These are phyloP conservation scores for Flaveria sonorensis DNA, from an alignment of 129 eudicot genomes.

Conservation along the genomic window DNA sequence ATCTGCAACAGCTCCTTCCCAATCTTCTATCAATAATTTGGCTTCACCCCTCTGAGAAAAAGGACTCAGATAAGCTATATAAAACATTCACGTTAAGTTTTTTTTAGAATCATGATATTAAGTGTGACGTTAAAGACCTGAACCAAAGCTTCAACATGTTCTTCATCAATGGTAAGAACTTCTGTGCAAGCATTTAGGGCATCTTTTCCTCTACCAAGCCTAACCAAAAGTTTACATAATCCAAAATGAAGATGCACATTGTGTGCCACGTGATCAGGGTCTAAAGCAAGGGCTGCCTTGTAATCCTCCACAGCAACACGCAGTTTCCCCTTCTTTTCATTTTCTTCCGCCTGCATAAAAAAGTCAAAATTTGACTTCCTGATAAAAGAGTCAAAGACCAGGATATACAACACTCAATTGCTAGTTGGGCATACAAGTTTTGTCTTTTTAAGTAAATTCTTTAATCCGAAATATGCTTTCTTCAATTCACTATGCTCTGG, in stretches of 20 bases:
- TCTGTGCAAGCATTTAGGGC: slow-evolving; percentile 78
- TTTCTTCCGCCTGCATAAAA: slow-evolving; percentile 79
- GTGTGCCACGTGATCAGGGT: slow-evolving; percentile 72
- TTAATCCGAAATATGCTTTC: slow-evolving; percentile 86
- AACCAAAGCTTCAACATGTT: slow-evolving; percentile 81
- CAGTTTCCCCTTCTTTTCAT: slow-evolving; percentile 77
- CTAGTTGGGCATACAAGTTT: slow-evolving; percentile 51
- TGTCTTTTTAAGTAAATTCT: slow-evolving; percentile 81
- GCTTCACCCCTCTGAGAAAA: slow-evolving; percentile 87
- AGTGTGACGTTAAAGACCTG: slow-evolving; percentile 52
- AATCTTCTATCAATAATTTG: slow-evolving; percentile 79
- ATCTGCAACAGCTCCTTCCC: slow-evolving; percentile 97
- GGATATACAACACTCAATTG: not conserved
- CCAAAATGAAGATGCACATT: slow-evolving; percentile 87
- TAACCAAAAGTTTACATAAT: slow-evolving; percentile 82
- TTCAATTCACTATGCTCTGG: slow-evolving; percentile 94
- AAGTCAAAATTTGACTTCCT: not conserved
- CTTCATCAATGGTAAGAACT: slow-evolving; percentile 81
- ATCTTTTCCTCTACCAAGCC: slow-evolving; percentile 95
- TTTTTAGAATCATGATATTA: not conserved
- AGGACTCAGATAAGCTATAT: not conserved
- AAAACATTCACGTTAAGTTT: not conserved
- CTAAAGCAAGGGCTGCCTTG: slow-evolving; percentile 69
- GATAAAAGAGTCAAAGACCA: slow-evolving; percentile 1
- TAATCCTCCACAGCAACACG: slow-evolving; percentile 85